phyloP scores from a whole-genome alignment of 352 stramenopile genomes.

The Pythium insidiosum region DNA sequence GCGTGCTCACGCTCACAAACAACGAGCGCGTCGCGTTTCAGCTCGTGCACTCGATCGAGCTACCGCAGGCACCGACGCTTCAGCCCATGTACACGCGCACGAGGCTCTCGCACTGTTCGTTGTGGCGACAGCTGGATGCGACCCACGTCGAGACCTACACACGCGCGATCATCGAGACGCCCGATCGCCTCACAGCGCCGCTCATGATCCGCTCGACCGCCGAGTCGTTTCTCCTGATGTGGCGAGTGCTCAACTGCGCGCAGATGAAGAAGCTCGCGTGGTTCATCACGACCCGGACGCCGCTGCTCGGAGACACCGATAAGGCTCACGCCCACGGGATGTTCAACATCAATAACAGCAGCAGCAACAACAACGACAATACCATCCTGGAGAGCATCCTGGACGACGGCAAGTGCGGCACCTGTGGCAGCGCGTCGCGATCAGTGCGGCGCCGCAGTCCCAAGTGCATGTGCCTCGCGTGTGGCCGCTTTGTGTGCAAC shows the following conservation, averaged over 20 bases:
- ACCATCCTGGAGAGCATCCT: no score
- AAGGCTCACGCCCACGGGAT: background rate
- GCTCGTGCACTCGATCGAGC: conserved; percentile 39
- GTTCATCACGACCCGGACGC: conserved; percentile 4
- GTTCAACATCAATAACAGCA: no score
- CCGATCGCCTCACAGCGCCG: conserved; percentile 3
- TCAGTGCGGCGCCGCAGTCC: conserved; percentile 8
- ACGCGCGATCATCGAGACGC: conserved; percentile 8
- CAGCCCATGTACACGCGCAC: conserved; percentile 15
- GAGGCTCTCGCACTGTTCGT: conserved; percentile 23
- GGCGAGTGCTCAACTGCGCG: conserved; percentile 13
- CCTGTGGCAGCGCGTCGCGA: background rate
- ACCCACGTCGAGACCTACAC: conserved; percentile 13
- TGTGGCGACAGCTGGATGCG: conserved; percentile 24
- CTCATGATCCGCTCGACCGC: conserved; percentile 2
- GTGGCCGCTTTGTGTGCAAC: conserved; percentile 7
- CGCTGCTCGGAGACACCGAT: background rate
- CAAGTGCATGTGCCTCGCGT: conserved; percentile 11
- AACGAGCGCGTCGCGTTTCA: conserved; percentile 48
- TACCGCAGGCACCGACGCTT: conserved; percentile 3
- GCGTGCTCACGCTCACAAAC: conserved; percentile 17
- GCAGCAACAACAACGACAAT: no score
- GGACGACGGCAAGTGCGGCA: no score
- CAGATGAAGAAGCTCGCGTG: conserved; percentile 21
- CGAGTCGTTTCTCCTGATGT: conserved; percentile 13